Conservation (phyloP, 2,329 filamentous ascomycete genomes). For the Decorospora gaudefroyi region DNA sequence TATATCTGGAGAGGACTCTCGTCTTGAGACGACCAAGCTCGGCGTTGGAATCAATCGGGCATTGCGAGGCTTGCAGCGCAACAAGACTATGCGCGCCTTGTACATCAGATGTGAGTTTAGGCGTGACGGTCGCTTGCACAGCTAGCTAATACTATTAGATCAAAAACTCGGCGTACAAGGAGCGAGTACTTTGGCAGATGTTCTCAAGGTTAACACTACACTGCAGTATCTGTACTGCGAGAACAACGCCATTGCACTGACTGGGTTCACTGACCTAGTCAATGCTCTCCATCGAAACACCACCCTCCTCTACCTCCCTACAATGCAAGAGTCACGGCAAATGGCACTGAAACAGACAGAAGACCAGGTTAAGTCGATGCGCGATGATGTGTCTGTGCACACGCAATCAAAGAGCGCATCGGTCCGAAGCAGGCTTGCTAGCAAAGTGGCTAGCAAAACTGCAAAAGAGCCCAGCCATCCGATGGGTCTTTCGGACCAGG, state of each 20-base stretch:
- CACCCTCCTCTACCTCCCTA: conserved; percentile 64
- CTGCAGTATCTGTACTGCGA: conserved; percentile 70
- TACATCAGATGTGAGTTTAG: conserved; percentile 59
- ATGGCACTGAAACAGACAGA: conserved; percentile 64
- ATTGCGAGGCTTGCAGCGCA: conserved; percentile 66
- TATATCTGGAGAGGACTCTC: conserved; percentile 72
- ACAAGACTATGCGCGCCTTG: conserved; percentile 64
- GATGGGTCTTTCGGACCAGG: conserved; percentile 51
- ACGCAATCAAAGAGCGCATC: conserved; percentile 39
- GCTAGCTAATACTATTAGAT: conserved; percentile 45
- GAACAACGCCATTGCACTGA: conserved; percentile 72
- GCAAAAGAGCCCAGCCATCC: conserved; percentile 32
- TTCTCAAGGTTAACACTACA: conserved; percentile 66
- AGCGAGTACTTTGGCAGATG: conserved; percentile 69
- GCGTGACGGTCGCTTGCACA: no score
- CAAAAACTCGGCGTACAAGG: conserved; percentile 72
- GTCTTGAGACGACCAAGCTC: conserved; percentile 70
- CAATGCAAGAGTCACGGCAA: conserved; percentile 65
- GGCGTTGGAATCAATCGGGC: conserved; percentile 71
- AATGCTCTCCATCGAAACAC: conserved; percentile 70
- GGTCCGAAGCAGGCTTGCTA: conserved; percentile 43
- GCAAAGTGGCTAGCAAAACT: conserved; percentile 35
- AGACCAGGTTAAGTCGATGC: conserved; percentile 59
- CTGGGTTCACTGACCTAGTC: conserved; percentile 70
- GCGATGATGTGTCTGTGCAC: conserved; percentile 44